These are phyloP conservation scores for Pseudoturritis turrita DNA, from an alignment of 345 rosid genomes.

Conservation along the genomic window DNA sequence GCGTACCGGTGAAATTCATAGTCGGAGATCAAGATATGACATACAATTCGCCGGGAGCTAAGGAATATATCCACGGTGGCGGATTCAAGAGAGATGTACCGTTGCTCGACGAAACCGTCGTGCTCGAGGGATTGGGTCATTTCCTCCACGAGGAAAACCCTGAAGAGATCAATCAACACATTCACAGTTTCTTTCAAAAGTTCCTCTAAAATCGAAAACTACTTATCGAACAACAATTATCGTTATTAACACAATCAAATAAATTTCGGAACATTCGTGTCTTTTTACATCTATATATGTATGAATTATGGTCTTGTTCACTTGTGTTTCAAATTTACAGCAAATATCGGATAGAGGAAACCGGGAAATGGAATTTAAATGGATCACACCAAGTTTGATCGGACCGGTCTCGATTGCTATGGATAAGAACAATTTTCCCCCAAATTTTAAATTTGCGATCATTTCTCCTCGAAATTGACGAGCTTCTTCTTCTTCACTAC, in stretches of 20 bases:
- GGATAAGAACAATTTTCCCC: not conserved
- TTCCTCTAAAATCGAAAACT: not conserved
- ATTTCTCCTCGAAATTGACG: not conserved
- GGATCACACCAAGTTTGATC: not conserved
- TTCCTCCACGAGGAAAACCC: conserved; percentile 68
- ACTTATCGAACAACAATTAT: not conserved
- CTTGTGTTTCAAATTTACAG: not conserved
- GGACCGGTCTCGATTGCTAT: not conserved
- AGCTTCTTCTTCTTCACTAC: not conserved
- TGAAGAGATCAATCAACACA: conserved; percentile 56
- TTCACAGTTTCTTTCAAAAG: conserved; percentile 46
- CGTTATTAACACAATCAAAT: not conserved
- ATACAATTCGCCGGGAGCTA: conserved; percentile 46
- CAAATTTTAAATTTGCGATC: not conserved
- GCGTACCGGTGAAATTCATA: conserved; percentile 66
- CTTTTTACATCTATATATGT: not conserved
- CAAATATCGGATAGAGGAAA: too few species aligned
- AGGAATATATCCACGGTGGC: conserved; percentile 50
- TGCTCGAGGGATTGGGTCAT: conserved; percentile 68
- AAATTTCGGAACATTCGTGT: not conserved
- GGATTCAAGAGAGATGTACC: conserved; percentile 63
- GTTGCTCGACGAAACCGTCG: conserved; percentile 59
- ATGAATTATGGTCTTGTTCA: not conserved
- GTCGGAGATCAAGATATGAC: conserved; percentile 70
- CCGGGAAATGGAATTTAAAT: too few species aligned